These are phyloP conservation scores for Candida coquimbonensis DNA, from an alignment of 805 yeast species.

Conservation along the genomic window DNA sequence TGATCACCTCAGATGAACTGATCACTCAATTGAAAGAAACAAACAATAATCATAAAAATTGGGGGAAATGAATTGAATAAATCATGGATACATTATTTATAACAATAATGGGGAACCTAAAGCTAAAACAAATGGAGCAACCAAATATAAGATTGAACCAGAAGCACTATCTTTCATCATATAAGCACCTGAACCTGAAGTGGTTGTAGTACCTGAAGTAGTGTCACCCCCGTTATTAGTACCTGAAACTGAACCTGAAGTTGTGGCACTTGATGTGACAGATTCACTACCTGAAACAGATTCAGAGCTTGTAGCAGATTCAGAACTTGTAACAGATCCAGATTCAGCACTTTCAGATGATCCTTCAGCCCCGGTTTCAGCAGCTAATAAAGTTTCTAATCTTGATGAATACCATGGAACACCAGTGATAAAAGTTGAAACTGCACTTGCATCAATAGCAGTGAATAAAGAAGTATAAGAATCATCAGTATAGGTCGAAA, in stretches of 20 bases:
- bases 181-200: slow-evolving; percentile 4
- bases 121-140: slow-evolving; percentile 15
- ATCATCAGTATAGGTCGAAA: slow-evolving; percentile 28
- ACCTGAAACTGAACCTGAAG: slow-evolving; percentile 2
- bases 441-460: slow-evolving; percentile 20
- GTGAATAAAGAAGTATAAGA: slow-evolving; percentile 26
- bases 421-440: slow-evolving; percentile 23
- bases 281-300: slow-evolving; percentile 4
- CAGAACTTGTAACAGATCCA: slow-evolving; percentile 4
- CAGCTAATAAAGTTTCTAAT: slow-evolving; percentile 11
- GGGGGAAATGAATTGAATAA: background rate
- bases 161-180: background rate
- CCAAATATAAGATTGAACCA: slow-evolving; percentile 12
- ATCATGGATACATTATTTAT: background rate
- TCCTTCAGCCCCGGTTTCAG: slow-evolving; percentile 4
- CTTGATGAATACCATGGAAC: slow-evolving; percentile 27
- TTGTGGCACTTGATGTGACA: slow-evolving; percentile 41
- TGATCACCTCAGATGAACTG: too few relatives aligned
- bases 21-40: background rate
- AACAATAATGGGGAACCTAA: slow-evolving; percentile 16
- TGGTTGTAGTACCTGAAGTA: slow-evolving; percentile 1
- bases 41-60: background rate
- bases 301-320: slow-evolving; percentile 8
- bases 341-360: slow-evolving; percentile 1
- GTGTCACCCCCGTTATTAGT: background rate